Evolutionary conservation across 306 rosid genomes (phyloP), one percentile per base, ranked within the genome.

Genomic region (Lathyrus tuberosus): DNA sequence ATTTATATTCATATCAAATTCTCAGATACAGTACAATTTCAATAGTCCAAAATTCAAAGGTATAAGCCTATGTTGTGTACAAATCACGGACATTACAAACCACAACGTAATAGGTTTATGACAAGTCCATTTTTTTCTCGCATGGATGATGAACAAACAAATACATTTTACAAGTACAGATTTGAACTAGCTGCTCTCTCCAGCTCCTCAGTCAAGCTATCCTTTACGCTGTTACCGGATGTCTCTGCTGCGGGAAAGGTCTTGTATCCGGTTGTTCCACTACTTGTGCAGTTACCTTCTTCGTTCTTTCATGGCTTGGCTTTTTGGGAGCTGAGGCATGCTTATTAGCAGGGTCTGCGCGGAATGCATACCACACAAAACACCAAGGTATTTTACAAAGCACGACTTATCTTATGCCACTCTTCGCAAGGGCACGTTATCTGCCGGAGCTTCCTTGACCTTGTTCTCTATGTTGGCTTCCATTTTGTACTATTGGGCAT

Each of bases 281-380:
- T n/a, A n/a, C n/a, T n/a, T n/a, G n/a, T n/a, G n/a, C n/a, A n/a
- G n/a, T n/a, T n/a, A n/a, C 87, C 81, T 83, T 89, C 85, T 93
- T 86, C 85, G 69, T 84, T 58, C 80, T 93, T 71, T 86, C 97
- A 9, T 93, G 97, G 98, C 48, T 81, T 11, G 83, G 81, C 74
- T 94, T 94, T 81, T 18, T 88, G 82, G 98, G 88, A 66, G 98
- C 97, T 4, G 98, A 88, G 87, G 96, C 90, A 0, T 91, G 96
- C 58, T 84, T 94, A 46, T 68, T 94, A 82, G 98, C 97, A 2
- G 98, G 98, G 67, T 90, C 98, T 6, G 98, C 98, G 0, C 85
- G 76, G 88, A 94, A 94, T 41, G 98, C 98, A 12, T 90, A 94
- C 72, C 98, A 94, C 85, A 94, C 98, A 1, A 90, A 85, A 67